Evolutionary conservation across 352 stramenopile species (phyloP).

Genomic region (Phytophthora multivora): DNA sequence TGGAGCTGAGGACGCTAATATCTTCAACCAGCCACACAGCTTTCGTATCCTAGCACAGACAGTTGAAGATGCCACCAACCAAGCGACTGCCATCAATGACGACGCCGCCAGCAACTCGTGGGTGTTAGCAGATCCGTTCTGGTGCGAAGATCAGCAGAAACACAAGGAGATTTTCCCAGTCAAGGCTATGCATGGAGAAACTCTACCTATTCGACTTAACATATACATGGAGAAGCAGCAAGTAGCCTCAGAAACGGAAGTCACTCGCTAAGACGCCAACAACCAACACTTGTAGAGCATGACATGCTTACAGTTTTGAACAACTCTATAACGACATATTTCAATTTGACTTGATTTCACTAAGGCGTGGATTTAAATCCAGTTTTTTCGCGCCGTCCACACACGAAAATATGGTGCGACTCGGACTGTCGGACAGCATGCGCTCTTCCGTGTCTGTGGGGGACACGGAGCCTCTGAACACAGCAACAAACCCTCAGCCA

Average conservation of each 20-base stretch:
- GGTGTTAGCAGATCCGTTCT: slow-evolving; percentile 66
- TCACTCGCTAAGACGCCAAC: slow-evolving; percentile 3
- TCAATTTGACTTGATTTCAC: slow-evolving; percentile 5
- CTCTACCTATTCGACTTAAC: slow-evolving; percentile 55
- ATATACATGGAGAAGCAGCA: slow-evolving; percentile 62
- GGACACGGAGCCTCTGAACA: slow-evolving; percentile 19
- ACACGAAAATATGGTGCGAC: slow-evolving; percentile 28
- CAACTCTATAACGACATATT: background rate
- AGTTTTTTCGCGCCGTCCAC: slow-evolving; percentile 22
- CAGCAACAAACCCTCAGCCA: slow-evolving; percentile 7
- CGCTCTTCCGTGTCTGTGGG: slow-evolving; percentile 32
- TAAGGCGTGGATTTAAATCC: slow-evolving; percentile 28
- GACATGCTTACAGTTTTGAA: background rate
- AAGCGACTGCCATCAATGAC: slow-evolving; percentile 45
- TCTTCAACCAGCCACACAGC: slow-evolving; percentile 26
- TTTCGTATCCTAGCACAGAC: slow-evolving; percentile 81
- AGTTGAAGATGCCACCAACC: slow-evolving; percentile 44
- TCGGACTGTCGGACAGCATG: slow-evolving; percentile 52
- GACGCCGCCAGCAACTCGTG: slow-evolving; percentile 59
- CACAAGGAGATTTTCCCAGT: slow-evolving; percentile 45
- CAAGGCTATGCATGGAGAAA: slow-evolving; percentile 43
- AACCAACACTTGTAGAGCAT: slow-evolving; percentile 1
- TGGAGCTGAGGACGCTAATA: background rate
- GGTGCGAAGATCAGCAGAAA: slow-evolving; percentile 43
- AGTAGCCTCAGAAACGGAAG: background rate